These are phyloP conservation scores for Turnera subulata DNA, from an alignment of 345 rosid species.

Conservation along the genomic window DNA sequence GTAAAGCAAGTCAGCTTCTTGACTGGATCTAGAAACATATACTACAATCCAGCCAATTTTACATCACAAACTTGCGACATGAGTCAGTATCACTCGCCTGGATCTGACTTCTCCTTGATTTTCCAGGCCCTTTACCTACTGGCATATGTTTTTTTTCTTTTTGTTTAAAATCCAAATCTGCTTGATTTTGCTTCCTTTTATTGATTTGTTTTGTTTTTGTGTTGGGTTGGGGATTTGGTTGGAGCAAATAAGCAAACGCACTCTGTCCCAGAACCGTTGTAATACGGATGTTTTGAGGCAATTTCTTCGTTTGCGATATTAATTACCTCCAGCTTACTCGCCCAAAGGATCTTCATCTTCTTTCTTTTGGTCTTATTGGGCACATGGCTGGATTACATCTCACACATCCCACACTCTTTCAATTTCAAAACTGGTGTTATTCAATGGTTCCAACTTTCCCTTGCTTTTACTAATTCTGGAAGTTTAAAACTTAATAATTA, in stretches of 20 bases:
- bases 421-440: not conserved
- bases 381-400: constrained; percentile 45
- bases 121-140: constrained; percentile 42
- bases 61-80: constrained; percentile 29
- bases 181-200: not conserved
- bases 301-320: constrained; percentile 54
- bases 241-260: constrained; percentile 36
- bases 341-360: constrained; percentile 15
- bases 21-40: constrained; percentile 23
- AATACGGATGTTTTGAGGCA: constrained; percentile 43
- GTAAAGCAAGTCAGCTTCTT: constrained; percentile 53
- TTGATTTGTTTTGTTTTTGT: not conserved
- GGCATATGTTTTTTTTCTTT: constrained; percentile 20
- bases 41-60: constrained; percentile 18
- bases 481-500: too few species aligned
- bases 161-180: too few species aligned
- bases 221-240: not conserved
- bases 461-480: not conserved
- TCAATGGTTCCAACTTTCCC: not conserved
- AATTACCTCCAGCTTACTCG: constrained; percentile 30
- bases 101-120: constrained; percentile 30
- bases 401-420: not conserved
- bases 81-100: constrained; percentile 47
- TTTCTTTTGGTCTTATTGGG: constrained; percentile 21
- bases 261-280: constrained; percentile 41